Evolutionary conservation across 345 rosid genomes (phyloP).

Genomic region (Ceriops zippeliana): DNA sequence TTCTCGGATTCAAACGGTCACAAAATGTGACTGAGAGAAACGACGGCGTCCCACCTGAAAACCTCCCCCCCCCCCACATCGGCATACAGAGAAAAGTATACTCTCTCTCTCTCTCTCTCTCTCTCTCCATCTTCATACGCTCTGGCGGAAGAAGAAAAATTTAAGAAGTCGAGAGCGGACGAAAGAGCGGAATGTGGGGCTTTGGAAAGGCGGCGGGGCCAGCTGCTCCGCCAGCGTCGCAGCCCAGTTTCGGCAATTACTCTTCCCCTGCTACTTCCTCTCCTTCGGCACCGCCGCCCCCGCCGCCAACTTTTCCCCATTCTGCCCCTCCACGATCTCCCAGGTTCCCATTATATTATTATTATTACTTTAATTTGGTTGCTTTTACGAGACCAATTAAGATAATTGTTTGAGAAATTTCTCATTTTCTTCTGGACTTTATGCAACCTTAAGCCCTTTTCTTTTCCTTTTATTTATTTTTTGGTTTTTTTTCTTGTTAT

Average conservation of each 20-base stretch:
- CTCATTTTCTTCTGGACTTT: too few relatives aligned
- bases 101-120: neutral
- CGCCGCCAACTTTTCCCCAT: conserved; percentile 14
- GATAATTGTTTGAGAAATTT: too few relatives aligned
- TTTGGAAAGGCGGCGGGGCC: conserved; percentile 56
- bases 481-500: too few relatives aligned
- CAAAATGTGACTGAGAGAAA: too few relatives aligned
- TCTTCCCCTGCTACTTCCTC: conserved; percentile 29
- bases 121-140: too few relatives aligned
- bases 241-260: conserved; percentile 26
- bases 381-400: too few relatives aligned
- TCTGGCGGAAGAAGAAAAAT: neutral
- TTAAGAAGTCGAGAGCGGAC: conserved; percentile 10
- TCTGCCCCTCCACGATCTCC: conserved; percentile 11
- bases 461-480: too few relatives aligned
- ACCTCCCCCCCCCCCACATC: too few relatives aligned
- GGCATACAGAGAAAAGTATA: neutral
- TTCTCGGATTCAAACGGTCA: too few relatives aligned
- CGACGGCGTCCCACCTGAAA: neutral
- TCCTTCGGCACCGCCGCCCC: conserved; percentile 17
- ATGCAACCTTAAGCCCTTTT: too few relatives aligned
- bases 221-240: conserved; percentile 10
- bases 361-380: neutral
- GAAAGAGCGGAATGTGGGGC: conserved; percentile 29
- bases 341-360: conserved; percentile 14